Evolutionary conservation across 371 early-diverging fungal genomes (phyloP).

Genomic region (Mortierella sp.): DNA sequence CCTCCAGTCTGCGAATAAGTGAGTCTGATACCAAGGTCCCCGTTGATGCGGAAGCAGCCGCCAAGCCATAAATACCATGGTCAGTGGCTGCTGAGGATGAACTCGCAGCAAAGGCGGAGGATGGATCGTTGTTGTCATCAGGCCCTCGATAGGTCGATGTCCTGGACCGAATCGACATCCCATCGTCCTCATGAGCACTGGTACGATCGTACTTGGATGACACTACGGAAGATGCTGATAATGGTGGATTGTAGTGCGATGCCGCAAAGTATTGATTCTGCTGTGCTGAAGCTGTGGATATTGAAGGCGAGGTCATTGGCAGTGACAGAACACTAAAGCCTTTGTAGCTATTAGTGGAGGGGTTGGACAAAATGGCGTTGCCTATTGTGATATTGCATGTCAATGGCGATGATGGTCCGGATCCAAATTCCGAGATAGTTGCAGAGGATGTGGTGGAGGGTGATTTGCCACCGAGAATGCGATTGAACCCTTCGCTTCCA

Average conservation of each 20-base stretch:
- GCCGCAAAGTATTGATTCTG: constrained; percentile 39
- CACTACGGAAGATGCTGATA: constrained; percentile 3
- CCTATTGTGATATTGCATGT: constrained; percentile 19
- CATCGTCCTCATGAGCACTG: constrained; percentile 24
- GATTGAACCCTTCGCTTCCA: constrained; percentile 25
- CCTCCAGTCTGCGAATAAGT: constrained; percentile 38
- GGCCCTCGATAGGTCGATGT: constrained; percentile 23
- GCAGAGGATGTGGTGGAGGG: constrained; percentile 45
- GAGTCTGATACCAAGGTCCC: constrained; percentile 36
- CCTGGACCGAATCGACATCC: constrained; percentile 37
- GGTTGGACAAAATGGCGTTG: constrained; percentile 42
- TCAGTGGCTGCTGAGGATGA: constrained; percentile 6
- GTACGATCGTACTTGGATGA: constrained; percentile 5
- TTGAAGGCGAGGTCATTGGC: constrained; percentile 41
- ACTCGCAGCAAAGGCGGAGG: constrained; percentile 13
- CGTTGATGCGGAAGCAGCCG: constrained; percentile 12
- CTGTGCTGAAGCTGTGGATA: constrained; percentile 19
- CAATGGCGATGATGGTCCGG: constrained; percentile 43
- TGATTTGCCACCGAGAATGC: constrained; percentile 24
- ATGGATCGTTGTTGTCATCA: constrained; percentile 20
- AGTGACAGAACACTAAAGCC: constrained; percentile 32
- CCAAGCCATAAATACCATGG: constrained; percentile 15
- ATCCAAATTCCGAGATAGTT: constrained; percentile 41
- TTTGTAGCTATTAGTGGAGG: constrained; percentile 30
- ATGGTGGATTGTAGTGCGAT: constrained; percentile 19